phyloP scores from a whole-genome alignment of 2,329 filamentous ascomycete genomes.

The Fusarium miscanthi region DNA sequence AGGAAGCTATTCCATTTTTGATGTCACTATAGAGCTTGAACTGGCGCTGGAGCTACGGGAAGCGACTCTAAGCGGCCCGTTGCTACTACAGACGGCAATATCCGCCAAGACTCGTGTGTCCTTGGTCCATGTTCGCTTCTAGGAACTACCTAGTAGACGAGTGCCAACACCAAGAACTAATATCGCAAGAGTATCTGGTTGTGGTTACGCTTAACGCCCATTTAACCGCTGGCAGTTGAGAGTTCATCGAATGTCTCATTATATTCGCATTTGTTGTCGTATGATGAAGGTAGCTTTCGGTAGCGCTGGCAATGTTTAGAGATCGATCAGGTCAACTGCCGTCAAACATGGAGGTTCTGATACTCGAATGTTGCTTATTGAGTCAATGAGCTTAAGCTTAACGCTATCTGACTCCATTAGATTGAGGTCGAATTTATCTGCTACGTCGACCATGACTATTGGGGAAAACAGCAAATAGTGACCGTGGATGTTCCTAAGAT shows the following conservation, averaged over 20 bases:
- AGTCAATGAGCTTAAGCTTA: neutral
- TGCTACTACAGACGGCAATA: slow-evolving; percentile 18
- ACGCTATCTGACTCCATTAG: neutral
- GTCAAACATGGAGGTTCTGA: neutral
- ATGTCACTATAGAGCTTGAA: slow-evolving; percentile 18
- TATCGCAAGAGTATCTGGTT: slow-evolving; percentile 3
- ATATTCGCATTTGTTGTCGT: neutral
- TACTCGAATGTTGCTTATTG: neutral
- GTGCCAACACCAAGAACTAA: neutral
- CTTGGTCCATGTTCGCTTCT: neutral
- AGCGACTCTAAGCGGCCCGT: slow-evolving; percentile 22
- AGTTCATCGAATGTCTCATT: neutral
- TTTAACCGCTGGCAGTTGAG: neutral
- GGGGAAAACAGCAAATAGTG: neutral
- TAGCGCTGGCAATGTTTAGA: neutral
- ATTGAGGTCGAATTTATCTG: neutral
- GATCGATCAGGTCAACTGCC: neutral
- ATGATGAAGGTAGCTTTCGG: neutral
- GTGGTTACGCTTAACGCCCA: neutral
- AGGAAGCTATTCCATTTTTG: neutral
- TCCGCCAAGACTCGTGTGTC: slow-evolving; percentile 1
- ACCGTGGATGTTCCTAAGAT: neutral
- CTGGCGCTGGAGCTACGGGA: slow-evolving; percentile 24
- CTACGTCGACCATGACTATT: neutral
- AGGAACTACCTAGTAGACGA: neutral